These are phyloP conservation scores for Coemansia sp. DNA, from an alignment of 192 early-diverging fungal species.

Conservation along the genomic window DNA sequence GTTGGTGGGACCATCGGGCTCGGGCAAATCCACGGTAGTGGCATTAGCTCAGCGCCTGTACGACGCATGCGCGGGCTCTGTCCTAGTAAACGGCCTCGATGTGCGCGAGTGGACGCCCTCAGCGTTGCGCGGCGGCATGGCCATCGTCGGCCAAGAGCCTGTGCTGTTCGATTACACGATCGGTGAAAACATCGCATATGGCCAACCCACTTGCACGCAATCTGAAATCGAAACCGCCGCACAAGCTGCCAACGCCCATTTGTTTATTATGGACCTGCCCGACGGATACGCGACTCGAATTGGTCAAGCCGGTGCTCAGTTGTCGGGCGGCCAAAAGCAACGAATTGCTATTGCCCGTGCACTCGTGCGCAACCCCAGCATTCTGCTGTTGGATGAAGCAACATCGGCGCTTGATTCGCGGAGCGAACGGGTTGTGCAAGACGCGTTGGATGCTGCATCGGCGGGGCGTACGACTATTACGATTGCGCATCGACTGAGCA, in stretches of 20 bases:
- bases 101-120: slow-evolving; percentile 64
- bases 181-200: slow-evolving; percentile 86
- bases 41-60: slow-evolving; percentile 77
- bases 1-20: slow-evolving; percentile 82
- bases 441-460: slow-evolving; percentile 68
- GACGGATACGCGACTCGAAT: slow-evolving; percentile 67
- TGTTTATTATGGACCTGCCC: slow-evolving; percentile 56
- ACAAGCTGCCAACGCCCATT: slow-evolving; percentile 62
- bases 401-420: slow-evolving; percentile 81
- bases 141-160: slow-evolving; percentile 93
- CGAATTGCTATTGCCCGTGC: slow-evolving; percentile 74
- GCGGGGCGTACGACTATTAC: slow-evolving; percentile 75
- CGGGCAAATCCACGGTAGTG: slow-evolving; percentile 76
- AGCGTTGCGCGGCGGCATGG: slow-evolving; percentile 72
- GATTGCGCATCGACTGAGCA: slow-evolving; percentile 78
- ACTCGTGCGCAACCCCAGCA: slow-evolving; percentile 63
- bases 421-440: slow-evolving; percentile 78
- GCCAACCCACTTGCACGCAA: slow-evolving; percentile 55
- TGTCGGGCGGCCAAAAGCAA: slow-evolving; percentile 71
- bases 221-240: slow-evolving; percentile 64
- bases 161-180: slow-evolving; percentile 86
- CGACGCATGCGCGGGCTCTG: slow-evolving; percentile 64
- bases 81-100: slow-evolving; percentile 61
- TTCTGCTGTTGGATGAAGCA: slow-evolving; percentile 83
- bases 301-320: slow-evolving; percentile 64